Evolutionary conservation across 176 grass and related monocot genomes (phyloP), one percentile per base, ranked within the genome.

Genomic region (Musa beccarii): DNA sequence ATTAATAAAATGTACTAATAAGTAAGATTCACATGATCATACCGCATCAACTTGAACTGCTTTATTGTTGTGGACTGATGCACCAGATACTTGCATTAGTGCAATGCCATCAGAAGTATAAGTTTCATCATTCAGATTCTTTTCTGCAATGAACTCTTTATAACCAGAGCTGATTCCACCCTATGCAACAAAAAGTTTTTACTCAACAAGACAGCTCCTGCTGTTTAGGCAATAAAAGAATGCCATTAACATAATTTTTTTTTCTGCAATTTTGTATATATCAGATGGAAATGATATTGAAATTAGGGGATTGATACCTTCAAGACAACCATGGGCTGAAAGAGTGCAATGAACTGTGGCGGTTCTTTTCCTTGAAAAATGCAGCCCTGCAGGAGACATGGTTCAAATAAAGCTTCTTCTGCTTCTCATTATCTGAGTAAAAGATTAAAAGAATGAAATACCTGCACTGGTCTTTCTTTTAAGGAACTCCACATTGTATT

Each of bases 321-420:
- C 68, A 96, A 82, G 71, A 96, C 84, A 79, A 96, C 80, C 89
- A 96, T 92, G 78, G 92, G 89, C 43, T 96, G 92, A 79, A 96
- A 92, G 83, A 96, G 89, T 34, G 92, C 26, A 28, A 28, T 28
- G 26, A 28, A 28, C 26, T 28, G 26, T 28, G 26, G 26, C 26
- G 26, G 26, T 28, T 28, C 26, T 28, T 28, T 28, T 28, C 26
- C 26, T 28, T 28, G 26, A 28, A 28, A 28, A 28, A 96, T 85
- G 63, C 89, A 78, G 6, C 92, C 92, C 92, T 96, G 75, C 66
- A 92, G 57, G 61, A 61, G 51, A 15, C 54, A 75, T n/a, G 54
- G 53, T 72, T 11, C 7, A 54, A 64, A 84, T 8, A 15, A 80
- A 68, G 85, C 76, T 67, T 66, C 52, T 71, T 77, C 53, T 74